These are phyloP conservation scores for Picea mariana DNA, from an alignment of 83 land plant genomes.

Conservation along the genomic window DNA sequence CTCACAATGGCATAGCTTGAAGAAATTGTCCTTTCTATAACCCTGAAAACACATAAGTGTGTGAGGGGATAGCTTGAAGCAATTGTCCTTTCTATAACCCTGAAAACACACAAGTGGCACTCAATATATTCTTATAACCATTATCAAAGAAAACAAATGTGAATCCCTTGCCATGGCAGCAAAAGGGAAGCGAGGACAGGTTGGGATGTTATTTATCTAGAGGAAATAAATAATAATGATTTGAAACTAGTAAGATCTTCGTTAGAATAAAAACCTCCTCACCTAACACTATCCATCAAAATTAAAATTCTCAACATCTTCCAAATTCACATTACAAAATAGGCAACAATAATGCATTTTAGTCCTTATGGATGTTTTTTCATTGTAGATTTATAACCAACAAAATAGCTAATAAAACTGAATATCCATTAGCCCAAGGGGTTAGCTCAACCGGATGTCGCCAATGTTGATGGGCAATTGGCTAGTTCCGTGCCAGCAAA, in stretches of 20 bases:
- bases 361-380: too few species aligned
- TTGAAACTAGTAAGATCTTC: background rate
- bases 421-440: too few species aligned
- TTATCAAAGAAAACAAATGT: background rate
- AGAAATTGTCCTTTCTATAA: slow-evolving; percentile 43
- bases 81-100: slow-evolving; percentile 48
- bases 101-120: slow-evolving; percentile 15
- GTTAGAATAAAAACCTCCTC: background rate
- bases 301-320: background rate
- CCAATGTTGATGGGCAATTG: too few species aligned
- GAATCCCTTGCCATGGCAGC: background rate
- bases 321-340: too few species aligned
- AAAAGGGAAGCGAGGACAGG: background rate
- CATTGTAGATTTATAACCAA: background rate
- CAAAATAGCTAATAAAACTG: background rate
- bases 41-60: slow-evolving; percentile 22
- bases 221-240: background rate
- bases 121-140: background rate
- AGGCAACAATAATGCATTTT: slow-evolving; percentile 1
- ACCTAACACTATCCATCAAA: background rate
- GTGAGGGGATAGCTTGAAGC: slow-evolving; percentile 24
- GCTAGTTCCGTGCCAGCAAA: too few species aligned
- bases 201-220: background rate
- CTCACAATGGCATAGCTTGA: slow-evolving; percentile 34
- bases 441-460: too few species aligned